A percentile compares a stretch with the other conserved stretches of the same genome.
Conservation (phyloP, 2,329 filamentous ascomycete species). For the Phialemoniopsis sp. region DNA sequence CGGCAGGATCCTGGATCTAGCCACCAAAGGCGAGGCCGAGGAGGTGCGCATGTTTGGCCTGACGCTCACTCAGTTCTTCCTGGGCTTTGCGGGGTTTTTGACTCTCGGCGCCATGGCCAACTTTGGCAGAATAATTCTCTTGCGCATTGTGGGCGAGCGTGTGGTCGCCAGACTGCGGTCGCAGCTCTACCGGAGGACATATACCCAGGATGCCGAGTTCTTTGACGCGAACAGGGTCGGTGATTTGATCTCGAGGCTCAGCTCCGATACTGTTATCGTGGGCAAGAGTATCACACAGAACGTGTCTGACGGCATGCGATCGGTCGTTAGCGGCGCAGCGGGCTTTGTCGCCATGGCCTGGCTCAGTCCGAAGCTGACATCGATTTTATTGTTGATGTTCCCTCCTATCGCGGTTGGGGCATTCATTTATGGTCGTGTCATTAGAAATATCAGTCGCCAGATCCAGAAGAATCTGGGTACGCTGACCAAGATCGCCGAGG, state of each 20-base stretch:
- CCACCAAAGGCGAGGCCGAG: slow-evolving; percentile 67
- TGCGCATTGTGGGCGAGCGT: slow-evolving; percentile 90
- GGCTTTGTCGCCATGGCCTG: slow-evolving; percentile 95
- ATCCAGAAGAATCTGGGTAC: slow-evolving; percentile 93
- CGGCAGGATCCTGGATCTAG: slow-evolving; percentile 89
- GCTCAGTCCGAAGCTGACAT: slow-evolving; percentile 86
- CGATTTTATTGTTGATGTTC: slow-evolving; percentile 80
- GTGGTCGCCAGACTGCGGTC: slow-evolving; percentile 88
- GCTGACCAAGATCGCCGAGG: slow-evolving; percentile 95
- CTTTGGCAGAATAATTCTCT: slow-evolving; percentile 87
- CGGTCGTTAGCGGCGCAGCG: slow-evolving; percentile 83
- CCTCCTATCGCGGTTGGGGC: slow-evolving; percentile 88
- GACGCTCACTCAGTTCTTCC: slow-evolving; percentile 83
- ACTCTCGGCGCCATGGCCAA: slow-evolving; percentile 84
- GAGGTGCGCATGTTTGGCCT: slow-evolving; percentile 76
- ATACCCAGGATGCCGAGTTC: slow-evolving; percentile 97
- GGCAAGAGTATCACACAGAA: slow-evolving; percentile 99
- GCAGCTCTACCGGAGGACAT: slow-evolving; percentile 85
- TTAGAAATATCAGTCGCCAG: slow-evolving; percentile 83
- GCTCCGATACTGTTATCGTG: slow-evolving; percentile 95
- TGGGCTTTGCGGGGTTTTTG: slow-evolving; percentile 71
- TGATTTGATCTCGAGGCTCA: slow-evolving; percentile 90
- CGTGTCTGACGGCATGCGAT: slow-evolving; percentile 88
- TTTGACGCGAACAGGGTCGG: slow-evolving; percentile 97
- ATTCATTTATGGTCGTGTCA: slow-evolving; percentile 85